These are phyloP conservation scores for Phytophthora vignae DNA, from an alignment of 352 stramenopile species.

Conservation along the genomic window DNA sequence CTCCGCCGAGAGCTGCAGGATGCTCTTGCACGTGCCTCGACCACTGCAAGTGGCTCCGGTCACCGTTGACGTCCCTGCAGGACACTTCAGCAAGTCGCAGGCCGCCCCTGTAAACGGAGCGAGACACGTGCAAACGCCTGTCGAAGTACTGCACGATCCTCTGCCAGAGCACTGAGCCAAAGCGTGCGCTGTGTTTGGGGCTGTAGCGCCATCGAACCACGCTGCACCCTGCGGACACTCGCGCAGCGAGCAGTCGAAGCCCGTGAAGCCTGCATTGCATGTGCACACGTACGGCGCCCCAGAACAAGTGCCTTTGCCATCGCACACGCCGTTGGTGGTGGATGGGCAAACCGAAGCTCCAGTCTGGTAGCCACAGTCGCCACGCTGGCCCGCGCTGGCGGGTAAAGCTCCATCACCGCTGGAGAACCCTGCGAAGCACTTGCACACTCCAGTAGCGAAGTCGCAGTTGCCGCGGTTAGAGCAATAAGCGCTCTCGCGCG, in stretches of 20 bases:
- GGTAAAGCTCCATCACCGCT: slow-evolving; percentile 62
- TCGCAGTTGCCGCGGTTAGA: slow-evolving; percentile 86
- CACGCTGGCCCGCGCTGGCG: slow-evolving; percentile 32
- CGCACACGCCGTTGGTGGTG: slow-evolving; percentile 45
- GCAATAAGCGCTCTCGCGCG: slow-evolving; percentile 75
- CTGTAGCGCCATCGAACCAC: slow-evolving; percentile 76
- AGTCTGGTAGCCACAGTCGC: slow-evolving; percentile 57
- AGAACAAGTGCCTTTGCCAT: slow-evolving; percentile 60
- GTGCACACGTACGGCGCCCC: slow-evolving; percentile 54
- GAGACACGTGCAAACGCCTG: slow-evolving; percentile 69
- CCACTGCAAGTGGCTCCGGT: slow-evolving; percentile 59
- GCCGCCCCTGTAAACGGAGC: slow-evolving; percentile 80
- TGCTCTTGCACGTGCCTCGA: slow-evolving; percentile 78
- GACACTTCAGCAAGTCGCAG: slow-evolving; percentile 73
- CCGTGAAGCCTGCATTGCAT: slow-evolving; percentile 68
- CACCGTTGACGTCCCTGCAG: slow-evolving; percentile 19
- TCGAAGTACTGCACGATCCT: slow-evolving; percentile 59
- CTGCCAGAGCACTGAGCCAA: slow-evolving; percentile 60
- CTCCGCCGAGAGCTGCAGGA: slow-evolving; percentile 66
- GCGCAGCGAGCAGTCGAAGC: slow-evolving; percentile 63
- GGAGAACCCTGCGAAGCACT: slow-evolving; percentile 66
- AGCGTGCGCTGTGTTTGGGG: slow-evolving; percentile 58
- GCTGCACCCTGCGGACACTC: slow-evolving; percentile 60
- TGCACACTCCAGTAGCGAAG: slow-evolving; percentile 66
- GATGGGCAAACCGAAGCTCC: slow-evolving; percentile 46